Evolutionary conservation across 2,329 filamentous ascomycete genomes (phyloP), one percentile per base, ranked within the genome.

Genomic region (Dothiorella sarmentorum): DNA sequence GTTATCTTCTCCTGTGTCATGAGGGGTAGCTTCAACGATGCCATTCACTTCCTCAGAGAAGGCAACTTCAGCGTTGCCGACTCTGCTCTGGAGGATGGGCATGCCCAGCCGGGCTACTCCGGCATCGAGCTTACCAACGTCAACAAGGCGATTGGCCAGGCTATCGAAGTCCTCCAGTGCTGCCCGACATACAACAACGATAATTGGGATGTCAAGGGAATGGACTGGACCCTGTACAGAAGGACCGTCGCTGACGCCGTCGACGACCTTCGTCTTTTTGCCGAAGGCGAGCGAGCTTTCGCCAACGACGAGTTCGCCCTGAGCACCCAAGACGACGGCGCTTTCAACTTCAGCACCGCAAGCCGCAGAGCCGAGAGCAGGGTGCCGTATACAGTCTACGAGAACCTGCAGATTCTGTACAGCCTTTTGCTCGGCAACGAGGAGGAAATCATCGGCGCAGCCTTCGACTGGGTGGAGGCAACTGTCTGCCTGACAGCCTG

Each of bases 381-480:
- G 65, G 87, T 97, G 31, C 93, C 92, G 0, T 96, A 90, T 89
- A 85, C 89, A 22, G 85, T 97, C 26, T 97, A 96, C 70, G 88
- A 96, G 69, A 91, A 88, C 64, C 77, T 97, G 56, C 85, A 88
- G 64, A 85, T 85, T 11, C 76, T 97, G 5, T 97, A 96, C 70
- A 86, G 87, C 31, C 87, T 96, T 61, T 76, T 95, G 1, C 81
- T 94, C 4, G 92, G 93, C 33, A 84, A 88, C 63, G 80, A 85
- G 9, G 83, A 87, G 33, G 86, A 91, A 18, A 90, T 97, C 55
- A 78, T 95, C 61, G 83, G 86, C 45, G 84, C 86, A 43, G 85
- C 91, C 1, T 86, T 93, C 67, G 92, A 97, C 72, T 97, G 93
- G 93, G 85, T 93, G 53, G 93, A 97, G 76, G 92, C 91, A 0